Evolutionary conservation across 2,329 filamentous ascomycete genomes (phyloP).

Genomic region (Fusarium sp.): DNA sequence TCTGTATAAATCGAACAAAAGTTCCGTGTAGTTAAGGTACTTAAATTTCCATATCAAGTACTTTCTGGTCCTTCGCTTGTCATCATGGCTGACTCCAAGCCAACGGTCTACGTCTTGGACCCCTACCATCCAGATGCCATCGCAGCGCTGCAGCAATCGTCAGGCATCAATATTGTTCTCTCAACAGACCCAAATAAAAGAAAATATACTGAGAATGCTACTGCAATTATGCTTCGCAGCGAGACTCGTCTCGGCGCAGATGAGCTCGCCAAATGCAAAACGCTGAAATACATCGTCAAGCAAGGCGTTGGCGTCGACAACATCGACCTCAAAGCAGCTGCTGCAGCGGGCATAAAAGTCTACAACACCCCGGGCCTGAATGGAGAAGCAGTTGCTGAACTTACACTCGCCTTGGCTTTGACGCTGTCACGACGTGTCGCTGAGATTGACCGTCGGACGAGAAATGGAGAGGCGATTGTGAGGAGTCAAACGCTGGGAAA

Average conservation of each 20-base stretch:
- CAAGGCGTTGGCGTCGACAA: not conserved
- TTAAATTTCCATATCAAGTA: no score
- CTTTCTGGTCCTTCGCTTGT: fast-evolving
- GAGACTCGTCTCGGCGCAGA: not conserved
- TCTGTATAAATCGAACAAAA: fast-evolving
- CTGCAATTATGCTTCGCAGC: not conserved
- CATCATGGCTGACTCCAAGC: not conserved
- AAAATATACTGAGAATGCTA: not conserved
- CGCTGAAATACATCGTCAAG: not conserved
- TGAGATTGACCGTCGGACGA: not conserved
- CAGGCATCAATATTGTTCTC: not conserved
- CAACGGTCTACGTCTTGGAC: not conserved
- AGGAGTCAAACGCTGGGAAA: not conserved
- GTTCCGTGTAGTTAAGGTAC: fast-evolving
- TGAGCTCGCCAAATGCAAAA: fast-evolving
- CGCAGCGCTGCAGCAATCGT: fast-evolving
- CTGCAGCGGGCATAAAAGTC: fast-evolving
- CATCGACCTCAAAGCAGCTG: not conserved
- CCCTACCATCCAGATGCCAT: not conserved
- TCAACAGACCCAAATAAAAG: not conserved
- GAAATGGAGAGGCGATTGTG: not conserved
- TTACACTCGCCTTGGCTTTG: not conserved
- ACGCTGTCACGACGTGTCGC: not conserved
- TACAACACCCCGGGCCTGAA: not conserved
- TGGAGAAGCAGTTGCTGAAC: not conserved